phyloP scores from a whole-genome alignment of 108 stramenopile species.

The Skeletonema grethae region DNA sequence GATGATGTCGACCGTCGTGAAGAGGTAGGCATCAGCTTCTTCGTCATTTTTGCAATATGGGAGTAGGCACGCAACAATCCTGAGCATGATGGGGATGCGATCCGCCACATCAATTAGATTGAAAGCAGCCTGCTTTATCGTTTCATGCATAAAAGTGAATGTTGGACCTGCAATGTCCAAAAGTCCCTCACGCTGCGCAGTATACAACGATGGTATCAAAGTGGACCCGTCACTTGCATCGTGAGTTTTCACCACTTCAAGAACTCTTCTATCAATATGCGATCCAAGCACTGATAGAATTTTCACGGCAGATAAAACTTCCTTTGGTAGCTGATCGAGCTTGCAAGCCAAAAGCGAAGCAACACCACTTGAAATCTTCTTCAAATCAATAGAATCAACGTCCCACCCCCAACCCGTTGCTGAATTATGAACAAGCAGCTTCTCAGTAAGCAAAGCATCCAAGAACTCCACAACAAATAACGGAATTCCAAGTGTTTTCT shows the following conservation, averaged over 20 bases:
- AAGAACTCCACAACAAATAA: conserved; percentile 24
- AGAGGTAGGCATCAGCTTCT: conserved; percentile 8
- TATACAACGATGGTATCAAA: conserved; percentile 10
- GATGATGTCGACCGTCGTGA: conserved; percentile 15
- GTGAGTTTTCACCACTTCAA: conserved; percentile 1
- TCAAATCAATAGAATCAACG: conserved; percentile 21
- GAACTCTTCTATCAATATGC: conserved; percentile 4
- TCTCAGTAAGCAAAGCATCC: conserved; percentile 5
- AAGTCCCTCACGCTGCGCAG: conserved; percentile 8
- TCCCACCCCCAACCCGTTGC: conserved; percentile 31
- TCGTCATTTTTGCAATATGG: background rate
- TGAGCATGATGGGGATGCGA: conserved; percentile 15
- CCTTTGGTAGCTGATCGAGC: background rate
- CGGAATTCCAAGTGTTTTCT: conserved; percentile 32
- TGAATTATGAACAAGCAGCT: conserved; percentile 18
- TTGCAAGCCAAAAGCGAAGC: conserved; percentile 5
- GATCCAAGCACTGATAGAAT: conserved; percentile 27
- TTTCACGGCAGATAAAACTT: conserved; percentile 7
- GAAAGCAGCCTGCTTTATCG: conserved; percentile 17
- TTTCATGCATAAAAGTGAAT: conserved; percentile 25
- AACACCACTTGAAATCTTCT: conserved; percentile 24
- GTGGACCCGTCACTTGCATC: background rate
- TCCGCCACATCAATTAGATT: background rate
- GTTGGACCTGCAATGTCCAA: background rate
- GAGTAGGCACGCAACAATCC: conserved; percentile 5